Conservation (phyloP, 2,329 filamentous ascomycete species). For the Ophiostoma perfectum region DNA sequence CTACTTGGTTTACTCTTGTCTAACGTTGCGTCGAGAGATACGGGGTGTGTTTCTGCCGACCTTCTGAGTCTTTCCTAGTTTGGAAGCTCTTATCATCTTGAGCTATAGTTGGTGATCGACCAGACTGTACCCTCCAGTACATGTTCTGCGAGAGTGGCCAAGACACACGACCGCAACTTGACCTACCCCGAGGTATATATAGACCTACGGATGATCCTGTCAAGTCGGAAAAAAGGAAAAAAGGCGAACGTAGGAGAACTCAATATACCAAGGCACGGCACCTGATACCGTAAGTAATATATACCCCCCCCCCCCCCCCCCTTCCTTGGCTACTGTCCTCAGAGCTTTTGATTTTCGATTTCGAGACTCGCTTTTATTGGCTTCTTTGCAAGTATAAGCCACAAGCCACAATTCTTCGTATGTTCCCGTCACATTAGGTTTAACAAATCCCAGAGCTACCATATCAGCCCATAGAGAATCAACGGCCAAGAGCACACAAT, state of each 20-base stretch:
- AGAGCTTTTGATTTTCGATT: not conserved
- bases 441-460: not conserved
- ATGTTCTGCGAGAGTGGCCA: not conserved
- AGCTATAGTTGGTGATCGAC: not conserved
- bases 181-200: not conserved
- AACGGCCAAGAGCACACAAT: not conserved
- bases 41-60: not conserved
- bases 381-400: not conserved
- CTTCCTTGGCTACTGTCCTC: not conserved
- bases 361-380: not conserved
- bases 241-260: not conserved
- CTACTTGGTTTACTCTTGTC: not conserved
- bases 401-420: too few species aligned
- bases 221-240: too few species aligned
- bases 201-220: not conserved
- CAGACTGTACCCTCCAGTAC: not conserved
- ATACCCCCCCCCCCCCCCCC: not conserved
- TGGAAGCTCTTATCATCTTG: slow-evolving; percentile 1
- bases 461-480: not conserved
- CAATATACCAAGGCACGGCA: not conserved
- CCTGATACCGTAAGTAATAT: not conserved
- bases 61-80: not conserved
- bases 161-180: not conserved
- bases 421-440: too few species aligned
- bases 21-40: slow-evolving; percentile 9